Evolutionary conservation across 805 yeast species (phyloP).

Genomic region (Starmerella bacillaris): DNA sequence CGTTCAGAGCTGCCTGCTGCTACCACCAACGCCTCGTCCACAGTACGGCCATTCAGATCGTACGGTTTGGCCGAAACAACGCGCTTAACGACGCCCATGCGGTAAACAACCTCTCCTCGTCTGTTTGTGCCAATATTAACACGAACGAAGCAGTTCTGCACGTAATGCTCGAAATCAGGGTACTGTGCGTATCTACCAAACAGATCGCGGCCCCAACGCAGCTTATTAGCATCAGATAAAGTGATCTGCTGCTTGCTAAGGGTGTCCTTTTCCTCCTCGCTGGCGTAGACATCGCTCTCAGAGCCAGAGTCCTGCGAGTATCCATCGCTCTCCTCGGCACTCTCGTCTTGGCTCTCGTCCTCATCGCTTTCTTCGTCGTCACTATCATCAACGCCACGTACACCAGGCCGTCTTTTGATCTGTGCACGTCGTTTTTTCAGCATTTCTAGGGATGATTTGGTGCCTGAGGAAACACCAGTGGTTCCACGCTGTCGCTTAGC

Average conservation of each 20-base stretch:
- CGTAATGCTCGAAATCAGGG: constrained; percentile 55
- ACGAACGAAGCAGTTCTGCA: constrained; percentile 62
- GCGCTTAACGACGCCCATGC: constrained; percentile 67
- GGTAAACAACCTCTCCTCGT: constrained; percentile 46
- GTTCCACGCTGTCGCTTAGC: constrained; percentile 22
- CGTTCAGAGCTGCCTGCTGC: constrained; percentile 68
- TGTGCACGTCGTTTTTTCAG: constrained; percentile 41
- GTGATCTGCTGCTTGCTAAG: constrained; percentile 32
- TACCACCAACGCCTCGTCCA: constrained; percentile 46
- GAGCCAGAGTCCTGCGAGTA: background rate
- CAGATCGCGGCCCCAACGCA: constrained; percentile 61
- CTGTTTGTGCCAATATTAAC: constrained; percentile 63
- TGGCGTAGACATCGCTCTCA: background rate
- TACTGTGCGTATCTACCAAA: constrained; percentile 62
- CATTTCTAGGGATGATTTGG: constrained; percentile 45
- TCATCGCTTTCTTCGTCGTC: constrained; percentile 23
- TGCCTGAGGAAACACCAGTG: constrained; percentile 26
- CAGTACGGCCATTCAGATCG: constrained; percentile 31
- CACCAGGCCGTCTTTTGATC: constrained; percentile 5
- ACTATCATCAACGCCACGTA: constrained; percentile 21
- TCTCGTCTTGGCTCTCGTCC: constrained; percentile 10
- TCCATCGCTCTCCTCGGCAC: constrained; percentile 23
- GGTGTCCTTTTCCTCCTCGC: constrained; percentile 26
- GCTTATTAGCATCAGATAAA: constrained; percentile 47
- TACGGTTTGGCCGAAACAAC: constrained; percentile 35